These are phyloP conservation scores for Sequoiadendron giganteum DNA, from an alignment of 75 land plant species.

Conservation along the genomic window DNA sequence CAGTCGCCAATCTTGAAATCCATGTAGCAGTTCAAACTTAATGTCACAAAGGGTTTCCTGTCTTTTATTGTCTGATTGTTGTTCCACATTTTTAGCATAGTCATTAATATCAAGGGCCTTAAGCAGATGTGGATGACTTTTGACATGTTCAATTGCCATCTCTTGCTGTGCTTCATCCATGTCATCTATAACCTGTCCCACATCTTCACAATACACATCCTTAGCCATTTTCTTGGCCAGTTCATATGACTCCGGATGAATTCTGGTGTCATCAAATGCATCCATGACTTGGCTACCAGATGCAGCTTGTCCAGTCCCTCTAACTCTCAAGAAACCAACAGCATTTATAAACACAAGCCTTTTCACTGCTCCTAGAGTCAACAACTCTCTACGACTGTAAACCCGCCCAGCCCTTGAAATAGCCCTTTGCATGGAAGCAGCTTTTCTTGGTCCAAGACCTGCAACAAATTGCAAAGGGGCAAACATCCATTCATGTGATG, in stretches of 20 bases:
- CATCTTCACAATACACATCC: slow-evolving; percentile 61
- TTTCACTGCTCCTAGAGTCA: slow-evolving; percentile 59
- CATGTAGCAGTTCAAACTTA: slow-evolving; percentile 71
- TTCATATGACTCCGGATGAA: slow-evolving; percentile 90
- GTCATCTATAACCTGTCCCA: slow-evolving; percentile 39
- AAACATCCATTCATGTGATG: slow-evolving; percentile 93
- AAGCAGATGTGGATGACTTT: slow-evolving; percentile 56
- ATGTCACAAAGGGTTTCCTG: slow-evolving; percentile 70
- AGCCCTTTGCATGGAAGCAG: slow-evolving; percentile 75
- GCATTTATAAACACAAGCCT: slow-evolving; percentile 80
- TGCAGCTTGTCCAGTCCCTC: slow-evolving; percentile 81
- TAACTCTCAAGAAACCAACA: slow-evolving; percentile 81
- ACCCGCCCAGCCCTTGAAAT: slow-evolving; percentile 73
- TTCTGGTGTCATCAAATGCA: slow-evolving; percentile 90
- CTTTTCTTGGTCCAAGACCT: slow-evolving; percentile 93
- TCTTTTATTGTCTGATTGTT: slow-evolving; percentile 25
- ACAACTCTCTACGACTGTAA: slow-evolving; percentile 69
- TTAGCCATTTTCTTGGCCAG: slow-evolving; percentile 84
- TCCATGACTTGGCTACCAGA: slow-evolving; percentile 71
- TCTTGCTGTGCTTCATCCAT: slow-evolving; percentile 79
- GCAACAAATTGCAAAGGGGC: slow-evolving; percentile 88
- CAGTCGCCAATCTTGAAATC: slow-evolving; percentile 80
- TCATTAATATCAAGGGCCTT: slow-evolving; percentile 52
- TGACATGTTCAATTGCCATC: slow-evolving; percentile 91
- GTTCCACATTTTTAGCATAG: slow-evolving; percentile 39